Base-by-base conservation (phyloP, 176 grass and related monocot genomes). In the Guadua angustifolia region DNA sequence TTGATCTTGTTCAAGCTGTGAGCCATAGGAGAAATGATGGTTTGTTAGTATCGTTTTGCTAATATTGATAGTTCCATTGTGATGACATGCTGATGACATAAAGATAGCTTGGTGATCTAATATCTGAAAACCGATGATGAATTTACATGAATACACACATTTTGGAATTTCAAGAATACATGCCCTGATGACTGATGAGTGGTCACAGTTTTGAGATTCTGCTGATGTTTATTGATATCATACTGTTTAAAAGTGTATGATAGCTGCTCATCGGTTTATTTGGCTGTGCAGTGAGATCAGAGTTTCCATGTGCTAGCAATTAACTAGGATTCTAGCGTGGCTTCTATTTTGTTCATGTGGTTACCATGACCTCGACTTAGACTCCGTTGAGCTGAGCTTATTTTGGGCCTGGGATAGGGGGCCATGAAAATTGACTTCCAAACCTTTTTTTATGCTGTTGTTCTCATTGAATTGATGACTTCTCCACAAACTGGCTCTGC, bases 301-400 rank as follows among this genome's bases (percentile, higher is more conserved):
- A 64, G 33, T 65, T 16, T 66, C 7, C 22, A 84, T 57, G 60
- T 53, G 24, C 17, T 49, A 61, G 44, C 14, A 15, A 82, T 2
- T 56, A 6, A 47, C 7, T 52, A 51, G 17, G 33, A 69, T 60
- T 82, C 19, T 2, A 77, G 44, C 43, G 2, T 35, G 5, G 7
- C 6, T 6, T 75, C 2, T 17, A 3, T 22, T 32, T 50, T 75
- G 51, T 69, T 69, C 5, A 75, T 61, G 19, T 42, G 42, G 12
- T 50, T 69, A 8, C 9, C 66, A 64, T 24, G 5, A 8, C 6
- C 32, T 26, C 17, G 5, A 62, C 15, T 26, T 67, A 39, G 43
- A 12, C 59, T 43, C 39, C 26, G 65, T 68, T 67, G 13, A 25
- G 7, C 64, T 78, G 64, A 88, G 15, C 63, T 33, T 62, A 51